Evolutionary conservation across 352 stramenopile genomes (phyloP), one percentile per base, ranked within the genome.

Genomic region (Phytophthora sojae): DNA sequence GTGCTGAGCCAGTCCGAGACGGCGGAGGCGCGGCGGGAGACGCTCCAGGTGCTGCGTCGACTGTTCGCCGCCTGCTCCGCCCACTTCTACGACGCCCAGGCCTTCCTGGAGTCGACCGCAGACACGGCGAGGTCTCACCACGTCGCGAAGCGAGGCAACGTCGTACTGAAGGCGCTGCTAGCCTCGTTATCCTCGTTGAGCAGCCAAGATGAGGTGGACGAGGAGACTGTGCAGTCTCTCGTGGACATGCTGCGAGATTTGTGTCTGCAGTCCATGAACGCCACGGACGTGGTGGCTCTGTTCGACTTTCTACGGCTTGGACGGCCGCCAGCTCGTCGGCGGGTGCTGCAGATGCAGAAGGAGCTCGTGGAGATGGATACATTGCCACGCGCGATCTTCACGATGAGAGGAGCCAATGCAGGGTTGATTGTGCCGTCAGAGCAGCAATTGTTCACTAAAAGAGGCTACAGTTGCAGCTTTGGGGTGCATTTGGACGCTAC

Each of bases 261-360:
- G 21, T 92, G 82, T 47, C 49, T 69, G 21, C 85, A 89, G 47
- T 91, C 84, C 8, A 88, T 91, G 78, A 83, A 75, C 19, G 75
- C 84, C 6, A 73, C 71, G 0, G 84, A 92, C 42, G 81, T 90
- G 14, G 73, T 92, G 57, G 71, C 86, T 62, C 71, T 95, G 9
- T 95, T 95, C 59, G 82, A 95, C 39, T 91, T 90, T 42, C 17
- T 95, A n/a, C 81, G 88, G 8, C 69, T 90, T 6, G 77, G 80
- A 2, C 71, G 75, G 8, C 45, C 79, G 2, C 84, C 84, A 4
- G 83, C 64, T 26, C 69, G 88, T 30, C 60, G 67, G 1, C 69
- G 81, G 72, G 56, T 93, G 9, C 52, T 95, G n/a, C 73, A 89
- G 60, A 90, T 92, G 73, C 82, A 86, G 55, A 83, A 70, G 17